Evolutionary conservation across 345 rosid genomes (phyloP).

Genomic region (Xanthoceras sorbifolium): DNA sequence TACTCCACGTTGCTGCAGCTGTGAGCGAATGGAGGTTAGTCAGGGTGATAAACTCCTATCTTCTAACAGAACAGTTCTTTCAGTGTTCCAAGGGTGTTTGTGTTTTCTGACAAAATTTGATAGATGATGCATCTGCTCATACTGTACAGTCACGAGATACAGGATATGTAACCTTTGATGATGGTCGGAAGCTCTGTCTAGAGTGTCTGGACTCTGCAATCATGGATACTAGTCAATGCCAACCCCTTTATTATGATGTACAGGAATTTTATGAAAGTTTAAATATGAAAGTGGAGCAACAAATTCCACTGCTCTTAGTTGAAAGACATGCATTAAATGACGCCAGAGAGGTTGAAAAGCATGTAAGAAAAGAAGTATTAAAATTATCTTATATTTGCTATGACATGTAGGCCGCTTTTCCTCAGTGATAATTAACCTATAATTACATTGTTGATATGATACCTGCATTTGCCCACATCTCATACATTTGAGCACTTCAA

Average conservation of each 20-base stretch:
- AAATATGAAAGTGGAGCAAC: slow-evolving; percentile 86
- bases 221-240: slow-evolving; percentile 89
- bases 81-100: neutral
- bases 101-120: slow-evolving; percentile 4
- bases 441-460: neutral
- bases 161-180: slow-evolving; percentile 66
- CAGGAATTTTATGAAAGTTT: slow-evolving; percentile 80
- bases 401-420: slow-evolving; percentile 1
- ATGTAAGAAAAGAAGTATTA: slow-evolving; percentile 50
- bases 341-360: slow-evolving; percentile 91
- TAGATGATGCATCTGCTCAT: slow-evolving; percentile 17
- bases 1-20: slow-evolving; percentile 97
- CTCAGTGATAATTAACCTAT: neutral
- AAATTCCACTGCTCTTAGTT: slow-evolving; percentile 88
- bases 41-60: slow-evolving; percentile 3
- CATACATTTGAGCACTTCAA: slow-evolving; percentile 7
- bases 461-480: neutral
- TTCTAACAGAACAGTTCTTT: neutral
- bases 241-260: slow-evolving; percentile 78
- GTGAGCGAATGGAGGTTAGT: slow-evolving; percentile 99
- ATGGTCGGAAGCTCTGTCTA: slow-evolving; percentile 92
- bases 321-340: slow-evolving; percentile 96
- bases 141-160: slow-evolving; percentile 67
- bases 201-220: slow-evolving; percentile 97
- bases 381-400: neutral